A percentile compares a stretch with the other conserved stretches of the same genome.
These are phyloP conservation scores for Pseudogymnoascus sp. DNA, from an alignment of 2,329 filamentous ascomycete species.

Conservation along the genomic window DNA sequence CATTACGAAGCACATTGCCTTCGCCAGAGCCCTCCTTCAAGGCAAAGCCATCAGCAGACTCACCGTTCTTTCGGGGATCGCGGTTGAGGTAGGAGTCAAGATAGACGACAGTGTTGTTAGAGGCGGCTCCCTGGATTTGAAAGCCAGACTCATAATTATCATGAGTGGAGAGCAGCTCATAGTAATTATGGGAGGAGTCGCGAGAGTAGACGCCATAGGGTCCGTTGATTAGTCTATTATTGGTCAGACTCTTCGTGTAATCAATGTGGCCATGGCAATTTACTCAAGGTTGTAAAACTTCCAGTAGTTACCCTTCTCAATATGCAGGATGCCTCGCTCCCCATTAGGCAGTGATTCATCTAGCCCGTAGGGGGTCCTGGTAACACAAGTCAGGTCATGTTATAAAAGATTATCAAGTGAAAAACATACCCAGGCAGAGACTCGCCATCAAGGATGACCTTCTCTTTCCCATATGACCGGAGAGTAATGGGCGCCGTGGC, in stretches of 20 bases:
- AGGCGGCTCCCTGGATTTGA: conserved; percentile 29
- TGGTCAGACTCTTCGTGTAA: background rate
- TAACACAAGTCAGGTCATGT: conserved; percentile 1
- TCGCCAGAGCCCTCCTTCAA: conserved; percentile 39
- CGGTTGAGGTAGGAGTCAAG: conserved; percentile 38
- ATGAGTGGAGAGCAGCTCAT: conserved; percentile 30
- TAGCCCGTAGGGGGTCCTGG: conserved; percentile 34
- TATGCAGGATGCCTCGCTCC: conserved; percentile 40
- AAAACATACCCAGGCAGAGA: conserved; percentile 19
- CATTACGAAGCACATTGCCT: conserved; percentile 37
- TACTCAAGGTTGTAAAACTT: conserved; percentile 34
- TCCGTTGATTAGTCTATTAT: conserved; percentile 26
- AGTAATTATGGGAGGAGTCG: conserved; percentile 30
- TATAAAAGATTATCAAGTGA: background rate
- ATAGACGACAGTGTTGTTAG: conserved; percentile 34
- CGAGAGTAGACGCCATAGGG: conserved; percentile 32
- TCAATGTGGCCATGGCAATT: background rate
- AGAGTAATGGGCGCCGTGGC: conserved; percentile 34
- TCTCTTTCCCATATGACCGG: conserved; percentile 34
- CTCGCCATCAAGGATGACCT: conserved; percentile 40
- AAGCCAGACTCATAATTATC: conserved; percentile 35
- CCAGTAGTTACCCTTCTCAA: conserved; percentile 38
- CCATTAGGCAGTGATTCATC: conserved; percentile 32
- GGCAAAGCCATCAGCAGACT: conserved; percentile 42
- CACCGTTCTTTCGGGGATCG: conserved; percentile 43